A percentile compares a stretch with the other conserved stretches of the same genome.
phyloP scores from a whole-genome alignment of 495 filamentous ascomycete genomes.

The Podospora anserina region DNA sequence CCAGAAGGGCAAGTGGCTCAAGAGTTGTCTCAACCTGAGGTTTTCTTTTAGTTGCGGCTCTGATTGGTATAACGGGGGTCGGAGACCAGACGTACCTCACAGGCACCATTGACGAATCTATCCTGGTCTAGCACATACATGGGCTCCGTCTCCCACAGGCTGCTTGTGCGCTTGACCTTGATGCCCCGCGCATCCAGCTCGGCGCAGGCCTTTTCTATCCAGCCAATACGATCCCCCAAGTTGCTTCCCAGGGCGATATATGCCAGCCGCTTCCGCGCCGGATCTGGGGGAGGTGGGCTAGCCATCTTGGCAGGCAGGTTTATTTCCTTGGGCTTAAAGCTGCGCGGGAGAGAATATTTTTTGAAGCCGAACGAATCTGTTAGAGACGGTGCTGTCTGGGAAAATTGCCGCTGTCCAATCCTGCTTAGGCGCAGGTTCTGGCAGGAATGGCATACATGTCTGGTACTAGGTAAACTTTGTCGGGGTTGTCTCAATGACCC shows the following conservation, averaged over 20 bases:
- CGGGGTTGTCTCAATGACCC: constrained; percentile 7
- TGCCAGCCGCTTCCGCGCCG: constrained; percentile 43
- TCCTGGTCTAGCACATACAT: constrained; percentile 94
- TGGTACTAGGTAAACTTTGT: not conserved
- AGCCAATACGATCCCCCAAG: constrained; percentile 76
- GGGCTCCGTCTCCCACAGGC: constrained; percentile 87
- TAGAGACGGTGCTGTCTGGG: constrained; percentile 8
- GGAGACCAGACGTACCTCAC: constrained; percentile 63
- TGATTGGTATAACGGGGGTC: not conserved
- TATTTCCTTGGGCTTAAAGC: constrained; percentile 9
- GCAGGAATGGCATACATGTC: constrained; percentile 3
- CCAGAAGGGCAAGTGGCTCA: constrained; percentile 68
- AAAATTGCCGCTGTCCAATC: constrained; percentile 16
- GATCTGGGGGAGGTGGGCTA: not conserved
- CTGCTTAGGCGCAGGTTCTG: constrained; percentile 10
- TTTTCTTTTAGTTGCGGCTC: constrained; percentile 7
- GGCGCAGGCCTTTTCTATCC: constrained; percentile 77
- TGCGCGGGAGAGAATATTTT: constrained; percentile 27
- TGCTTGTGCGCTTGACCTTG: constrained; percentile 73
- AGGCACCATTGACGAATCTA: constrained; percentile 87
- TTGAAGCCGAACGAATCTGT: constrained; percentile 19
- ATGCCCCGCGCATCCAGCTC: constrained; percentile 71
- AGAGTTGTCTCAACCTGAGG: constrained; percentile 76
- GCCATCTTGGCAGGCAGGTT: constrained; percentile 20
- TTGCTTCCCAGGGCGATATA: constrained; percentile 94